Evolutionary conservation across 2,329 filamentous ascomycete species (phyloP).

Genomic region (Fusarium guadeloupense): DNA sequence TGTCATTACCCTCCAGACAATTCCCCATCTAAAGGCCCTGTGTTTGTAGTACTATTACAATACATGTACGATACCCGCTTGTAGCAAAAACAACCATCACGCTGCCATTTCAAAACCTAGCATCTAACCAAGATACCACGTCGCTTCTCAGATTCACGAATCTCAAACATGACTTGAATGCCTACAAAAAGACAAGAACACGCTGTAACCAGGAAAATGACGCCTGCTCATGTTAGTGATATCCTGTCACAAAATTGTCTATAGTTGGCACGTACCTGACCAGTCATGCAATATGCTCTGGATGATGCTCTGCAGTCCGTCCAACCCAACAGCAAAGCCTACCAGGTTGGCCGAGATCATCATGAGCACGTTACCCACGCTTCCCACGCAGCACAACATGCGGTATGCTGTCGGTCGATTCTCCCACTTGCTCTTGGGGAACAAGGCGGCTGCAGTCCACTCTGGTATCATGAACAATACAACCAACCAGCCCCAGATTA

Average conservation of each 20-base stretch:
- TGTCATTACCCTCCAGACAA: constrained; percentile 15
- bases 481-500: constrained; percentile 97
- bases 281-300: constrained; percentile 79
- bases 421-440: constrained; percentile 78
- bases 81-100: not conserved
- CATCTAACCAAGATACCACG: constrained; percentile 86
- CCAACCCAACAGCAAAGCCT: constrained; percentile 90
- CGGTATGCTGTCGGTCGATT: constrained; percentile 76
- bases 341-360: constrained; percentile 97
- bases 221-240: constrained; percentile 58
- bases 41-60: constrained; percentile 23
- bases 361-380: constrained; percentile 86
- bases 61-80: constrained; percentile 23
- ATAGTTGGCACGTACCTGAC: constrained; percentile 61
- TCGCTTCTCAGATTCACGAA: constrained; percentile 84
- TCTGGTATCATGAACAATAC: constrained; percentile 95
- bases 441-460: constrained; percentile 74
- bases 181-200: constrained; percentile 83
- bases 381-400: constrained; percentile 81
- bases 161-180: constrained; percentile 95
- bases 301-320: constrained; percentile 82
- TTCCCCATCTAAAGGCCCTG: not conserved
- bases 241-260: not conserved
- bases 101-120: constrained; percentile 49
- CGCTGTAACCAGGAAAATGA: constrained; percentile 76